Base-by-base conservation (phyloP, 192 early-diverging fungal genomes). In the Entomortierella lignicola region DNA sequence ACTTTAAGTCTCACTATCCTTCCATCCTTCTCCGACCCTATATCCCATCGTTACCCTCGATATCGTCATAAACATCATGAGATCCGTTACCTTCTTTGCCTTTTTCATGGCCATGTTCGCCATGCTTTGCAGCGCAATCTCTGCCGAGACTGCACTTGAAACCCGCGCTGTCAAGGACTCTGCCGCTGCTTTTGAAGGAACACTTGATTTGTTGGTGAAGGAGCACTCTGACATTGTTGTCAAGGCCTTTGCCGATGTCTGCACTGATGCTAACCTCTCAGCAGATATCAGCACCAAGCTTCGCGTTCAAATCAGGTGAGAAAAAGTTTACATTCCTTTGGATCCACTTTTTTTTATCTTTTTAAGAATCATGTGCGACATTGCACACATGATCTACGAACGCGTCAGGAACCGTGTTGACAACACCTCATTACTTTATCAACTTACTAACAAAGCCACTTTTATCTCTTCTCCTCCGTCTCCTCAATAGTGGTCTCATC, bases 211-310 rank as follows among this genome's bases (percentile, higher is more conserved):
- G 39, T 52, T 79, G 57, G 53, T 79, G 48, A 70, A 65, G 66
- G 67, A 64, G 13, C 48, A 79, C n/a, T 20, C 67, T 39, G 12
- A 39, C 27, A 64, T 79, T 44, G 75, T 79, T 41, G 62, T 54
- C 63, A 79, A 69, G 67, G 75, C 75, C 52, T 79, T 54, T 52
- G 67, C 75, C 39, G 67, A 79, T 65, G 75, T 66, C 26, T 79
- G 75, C 67, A 79, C 67, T 26, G 75, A 79, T 66, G 62, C 68
- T n/a, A 67, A 79, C 50, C 18, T 79, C 17, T 39, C 55, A n/a
- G 23, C 67, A 37, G 67, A 67, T 42, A 44, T 79, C 55, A 43
- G 23, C 7, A 66, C 67, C 60, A 50, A 60, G 58, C 41, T 79
- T 44, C 57, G 52, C 23, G 66, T 79, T 34, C 61, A 79, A 48